Percentiles rank a stretch among this genome's conserved stretches.
Evolutionary conservation across 345 rosid genomes (phyloP).

Genomic region (Alliaria petiolata): DNA sequence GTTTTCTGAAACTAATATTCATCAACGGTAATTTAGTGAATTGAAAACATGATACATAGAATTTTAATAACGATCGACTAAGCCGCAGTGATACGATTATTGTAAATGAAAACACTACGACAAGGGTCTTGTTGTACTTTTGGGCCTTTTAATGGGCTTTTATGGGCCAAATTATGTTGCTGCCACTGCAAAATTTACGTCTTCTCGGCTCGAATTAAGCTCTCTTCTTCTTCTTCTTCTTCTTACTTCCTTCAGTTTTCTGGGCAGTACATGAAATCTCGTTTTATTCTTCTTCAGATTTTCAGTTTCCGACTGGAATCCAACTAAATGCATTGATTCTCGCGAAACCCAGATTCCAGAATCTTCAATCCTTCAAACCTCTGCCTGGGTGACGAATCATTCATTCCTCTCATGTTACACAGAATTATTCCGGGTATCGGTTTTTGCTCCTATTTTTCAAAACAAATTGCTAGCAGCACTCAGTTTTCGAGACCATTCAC

Average conservation of each 20-base stretch:
- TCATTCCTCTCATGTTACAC: slow-evolving; percentile 57
- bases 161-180: background rate
- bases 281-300: slow-evolving; percentile 55
- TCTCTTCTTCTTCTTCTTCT: slow-evolving; percentile 39
- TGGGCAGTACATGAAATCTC: slow-evolving; percentile 39
- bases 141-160: slow-evolving; percentile 11
- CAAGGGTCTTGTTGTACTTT: background rate
- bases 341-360: slow-evolving; percentile 33
- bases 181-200: background rate
- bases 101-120: background rate
- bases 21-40: too few relatives aligned
- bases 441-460: background rate
- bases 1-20: too few relatives aligned
- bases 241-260: slow-evolving; percentile 20
- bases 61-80: too few relatives aligned
- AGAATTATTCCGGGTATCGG: background rate
- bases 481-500: too few relatives aligned
- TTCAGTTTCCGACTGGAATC: slow-evolving; percentile 41
- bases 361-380: slow-evolving; percentile 27
- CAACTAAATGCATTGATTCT: slow-evolving; percentile 29
- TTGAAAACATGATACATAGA: too few relatives aligned
- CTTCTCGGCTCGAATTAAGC: background rate
- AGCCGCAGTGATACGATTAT: background rate
- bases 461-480: too few relatives aligned
- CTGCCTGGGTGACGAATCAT: slow-evolving; percentile 62